Percentiles rank a stretch among this genome's conserved stretches.
These are phyloP conservation scores for Solanum pinnatisectum DNA, from an alignment of 257 asterid genomes.

Conservation along the genomic window DNA sequence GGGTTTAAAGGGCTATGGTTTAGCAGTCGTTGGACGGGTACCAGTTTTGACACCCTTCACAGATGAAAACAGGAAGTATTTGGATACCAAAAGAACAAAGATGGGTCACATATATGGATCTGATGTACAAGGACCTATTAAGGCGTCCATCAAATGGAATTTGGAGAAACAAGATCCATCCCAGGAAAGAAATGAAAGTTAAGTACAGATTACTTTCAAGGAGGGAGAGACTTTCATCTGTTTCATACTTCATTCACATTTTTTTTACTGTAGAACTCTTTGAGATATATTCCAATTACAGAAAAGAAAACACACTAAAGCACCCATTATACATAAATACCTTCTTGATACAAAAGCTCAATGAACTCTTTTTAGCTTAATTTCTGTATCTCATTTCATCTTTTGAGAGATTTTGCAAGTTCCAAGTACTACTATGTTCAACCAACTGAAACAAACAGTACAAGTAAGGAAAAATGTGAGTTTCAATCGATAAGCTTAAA, in stretches of 20 bases:
- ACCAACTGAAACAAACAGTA: not conserved
- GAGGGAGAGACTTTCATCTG: not conserved
- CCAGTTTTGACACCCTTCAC: conserved; percentile 73
- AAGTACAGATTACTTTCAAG: not conserved
- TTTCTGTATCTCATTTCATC: not conserved
- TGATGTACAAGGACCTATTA: conserved; percentile 37
- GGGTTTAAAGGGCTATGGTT: conserved; percentile 69
- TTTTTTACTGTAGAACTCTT: not conserved
- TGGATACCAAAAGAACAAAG: conserved; percentile 63
- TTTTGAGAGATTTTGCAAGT: not conserved
- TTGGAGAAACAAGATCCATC: conserved; percentile 16
- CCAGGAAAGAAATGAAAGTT: conserved; percentile 1
- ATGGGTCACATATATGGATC: conserved; percentile 78
- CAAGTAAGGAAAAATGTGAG: not conserved
- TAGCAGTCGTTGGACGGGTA: conserved; percentile 73
- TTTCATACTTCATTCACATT: not conserved
- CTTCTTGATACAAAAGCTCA: not conserved
- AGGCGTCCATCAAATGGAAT: conserved; percentile 19
- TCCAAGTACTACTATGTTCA: not conserved
- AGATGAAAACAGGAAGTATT: conserved; percentile 62
- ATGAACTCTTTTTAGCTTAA: not conserved
- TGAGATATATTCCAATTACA: not conserved
- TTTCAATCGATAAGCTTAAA: not conserved
- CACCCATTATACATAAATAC: not conserved
- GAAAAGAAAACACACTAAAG: not conserved